phyloP scores from a whole-genome alignment of 441 rosid genomes.

The Corymbia citriodora region DNA sequence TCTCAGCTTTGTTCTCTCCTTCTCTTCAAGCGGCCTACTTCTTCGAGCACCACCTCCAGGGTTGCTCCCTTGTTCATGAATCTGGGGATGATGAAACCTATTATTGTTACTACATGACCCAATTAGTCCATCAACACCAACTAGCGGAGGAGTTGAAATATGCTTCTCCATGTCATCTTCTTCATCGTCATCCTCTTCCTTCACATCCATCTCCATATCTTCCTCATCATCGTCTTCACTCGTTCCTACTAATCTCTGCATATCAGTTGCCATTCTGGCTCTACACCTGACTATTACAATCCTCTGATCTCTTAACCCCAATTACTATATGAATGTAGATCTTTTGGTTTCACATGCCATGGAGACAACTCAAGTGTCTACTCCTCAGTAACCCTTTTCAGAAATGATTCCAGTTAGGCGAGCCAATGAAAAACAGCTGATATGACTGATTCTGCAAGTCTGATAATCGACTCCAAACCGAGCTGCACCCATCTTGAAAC shows the following conservation, averaged over 20 bases:
- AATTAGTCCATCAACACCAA: constrained; percentile 41
- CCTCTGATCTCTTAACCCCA: neutral
- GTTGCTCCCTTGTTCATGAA: constrained; percentile 74
- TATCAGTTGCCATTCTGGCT: constrained; percentile 69
- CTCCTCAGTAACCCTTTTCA: neutral
- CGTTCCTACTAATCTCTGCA: constrained; percentile 63
- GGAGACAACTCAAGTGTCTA: constrained; percentile 1
- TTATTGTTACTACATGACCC: constrained; percentile 42
- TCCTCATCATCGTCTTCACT: constrained; percentile 92
- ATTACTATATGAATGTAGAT: constrained; percentile 15
- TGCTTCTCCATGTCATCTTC: constrained; percentile 48
- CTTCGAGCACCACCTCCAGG: constrained; percentile 76
- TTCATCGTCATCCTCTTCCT: constrained; percentile 76
- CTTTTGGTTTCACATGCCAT: constrained; percentile 11
- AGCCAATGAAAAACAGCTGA: neutral
- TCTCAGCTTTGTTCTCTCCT: constrained; percentile 95
- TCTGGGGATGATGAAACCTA: constrained; percentile 55
- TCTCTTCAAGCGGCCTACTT: constrained; percentile 87
- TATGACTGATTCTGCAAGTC: neutral
- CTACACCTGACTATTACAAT: neutral
- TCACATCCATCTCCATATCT: constrained; percentile 82
- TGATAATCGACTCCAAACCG: neutral
- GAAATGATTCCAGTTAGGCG: neutral
- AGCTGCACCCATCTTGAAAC: neutral
- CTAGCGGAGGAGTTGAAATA: constrained; percentile 32